Evolutionary conservation across 305 asterid genomes (phyloP).

Genomic region (Ilex paraguariensis): DNA sequence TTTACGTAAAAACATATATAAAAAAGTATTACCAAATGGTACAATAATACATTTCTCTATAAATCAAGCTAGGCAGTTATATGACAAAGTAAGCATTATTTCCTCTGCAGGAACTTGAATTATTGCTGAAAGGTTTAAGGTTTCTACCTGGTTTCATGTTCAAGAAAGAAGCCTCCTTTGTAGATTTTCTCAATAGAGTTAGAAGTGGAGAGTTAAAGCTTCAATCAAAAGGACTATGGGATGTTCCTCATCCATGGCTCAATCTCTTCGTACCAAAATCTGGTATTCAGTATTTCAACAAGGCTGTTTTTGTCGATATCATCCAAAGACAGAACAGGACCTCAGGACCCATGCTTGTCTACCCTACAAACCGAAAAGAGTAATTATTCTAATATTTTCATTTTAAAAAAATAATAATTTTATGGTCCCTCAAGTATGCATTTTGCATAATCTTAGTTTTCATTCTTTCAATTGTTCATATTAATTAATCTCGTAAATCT

Average conservation of each 20-base stretch:
- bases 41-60: background rate
- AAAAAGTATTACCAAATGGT: background rate
- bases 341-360: constrained; percentile 63
- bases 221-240: constrained; percentile 23
- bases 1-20: too few species aligned
- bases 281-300: constrained; percentile 39
- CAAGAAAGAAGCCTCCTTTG: constrained; percentile 30
- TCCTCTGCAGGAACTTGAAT: constrained; percentile 29
- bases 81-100: background rate
- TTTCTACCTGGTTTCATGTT: constrained; percentile 33
- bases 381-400: constrained; percentile 12
- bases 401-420: too few species aligned
- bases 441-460: too few species aligned
- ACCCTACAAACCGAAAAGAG: constrained; percentile 52
- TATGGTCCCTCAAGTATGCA: background rate
- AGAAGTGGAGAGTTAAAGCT: constrained; percentile 32
- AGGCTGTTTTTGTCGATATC: constrained; percentile 46
- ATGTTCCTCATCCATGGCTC: constrained; percentile 74
- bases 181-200: constrained; percentile 54
- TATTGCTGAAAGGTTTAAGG: constrained; percentile 27
- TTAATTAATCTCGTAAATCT: too few species aligned
- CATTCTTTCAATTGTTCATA: too few species aligned
- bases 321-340: constrained; percentile 39
- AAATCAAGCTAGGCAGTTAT: background rate
- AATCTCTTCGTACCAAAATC: constrained; percentile 71